Base-by-base conservation (phyloP, 2,329 filamentous ascomycete species). In the Pezicula neosporulosa region DNA sequence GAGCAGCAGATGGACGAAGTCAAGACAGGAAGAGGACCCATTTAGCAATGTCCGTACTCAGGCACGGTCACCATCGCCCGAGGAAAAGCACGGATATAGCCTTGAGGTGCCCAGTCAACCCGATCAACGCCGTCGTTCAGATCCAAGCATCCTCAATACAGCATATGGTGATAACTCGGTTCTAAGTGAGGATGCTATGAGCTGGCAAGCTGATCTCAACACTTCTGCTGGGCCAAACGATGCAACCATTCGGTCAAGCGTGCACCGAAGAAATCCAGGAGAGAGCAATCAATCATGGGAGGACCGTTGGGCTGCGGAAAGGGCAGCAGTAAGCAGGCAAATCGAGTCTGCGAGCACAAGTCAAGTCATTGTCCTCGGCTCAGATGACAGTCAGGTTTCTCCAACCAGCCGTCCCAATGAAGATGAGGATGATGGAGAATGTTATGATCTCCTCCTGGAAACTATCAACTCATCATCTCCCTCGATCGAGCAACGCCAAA, bases 391-490 rank as follows among this genome's bases (percentile, higher is more conserved):
- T 10, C 16, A 51, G n/a, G 16, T 24, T 42, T 28, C 19, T 15
- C 7, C 33, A 9, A 36, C 24, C 3, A n/a, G 36, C 36, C 44
- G 30, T 12, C 39, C 41, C 7, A 47, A 47, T 38, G 53, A 53
- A 36, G 39, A 19, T 36, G 45, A 58, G n/a, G 55, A 61, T 12
- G 61, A 62, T 15, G 60, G 61, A 43, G 63, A 67, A 39, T 62
- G 62, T 19, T 65, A 66, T 49, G 63, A 57, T 6, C 51, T 66
- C 15, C 45, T 67, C 15, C 49, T 66, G 13, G 66, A 67, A 42
- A 67, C 65, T 12, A 48, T 66, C 27, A 63, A 65, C 41, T 66
- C 64, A 13, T 66, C 65, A 16, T 64, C 64, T 5, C 59, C 61
- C 18, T 47, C 51, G n/a, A 50, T 50, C 13, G 28, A 50, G 35